Percentiles rank a stretch among this genome's conserved stretches.
These are phyloP conservation scores for Cercophora sp. DNA, from an alignment of 495 filamentous ascomycete genomes.

Conservation along the genomic window DNA sequence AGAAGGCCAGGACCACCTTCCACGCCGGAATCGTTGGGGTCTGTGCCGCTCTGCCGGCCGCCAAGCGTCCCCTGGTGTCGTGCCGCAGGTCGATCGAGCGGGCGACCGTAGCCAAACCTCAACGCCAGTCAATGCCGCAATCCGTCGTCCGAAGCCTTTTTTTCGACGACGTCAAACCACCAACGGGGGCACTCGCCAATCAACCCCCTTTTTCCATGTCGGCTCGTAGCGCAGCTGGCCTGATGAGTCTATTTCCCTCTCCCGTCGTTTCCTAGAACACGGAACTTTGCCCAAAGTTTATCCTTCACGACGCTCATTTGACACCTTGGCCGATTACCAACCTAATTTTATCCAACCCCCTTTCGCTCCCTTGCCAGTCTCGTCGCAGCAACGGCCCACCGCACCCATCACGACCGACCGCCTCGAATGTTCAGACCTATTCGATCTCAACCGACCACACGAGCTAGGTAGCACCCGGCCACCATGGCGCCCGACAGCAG, in stretches of 20 bases:
- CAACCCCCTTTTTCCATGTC: conserved; percentile 16
- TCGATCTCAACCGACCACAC: conserved; percentile 1
- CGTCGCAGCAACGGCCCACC: too few species aligned
- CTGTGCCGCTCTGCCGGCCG: too few species aligned
- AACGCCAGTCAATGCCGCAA: not conserved
- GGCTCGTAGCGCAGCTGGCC: conserved; percentile 20
- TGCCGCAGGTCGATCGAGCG: conserved; percentile 3
- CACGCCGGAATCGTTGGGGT: too few species aligned
- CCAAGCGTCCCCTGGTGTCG: conserved; percentile 10
- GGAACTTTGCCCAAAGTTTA: not conserved
- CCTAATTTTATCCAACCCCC: not conserved
- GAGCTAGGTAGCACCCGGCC: conserved; percentile 16
- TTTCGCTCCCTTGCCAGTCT: not conserved
- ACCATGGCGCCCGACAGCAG: conserved; percentile 43
- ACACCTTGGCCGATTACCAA: not conserved
- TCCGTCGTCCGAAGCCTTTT: not conserved
- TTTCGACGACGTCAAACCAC: not conserved
- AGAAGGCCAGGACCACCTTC: too few species aligned
- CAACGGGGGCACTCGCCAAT: not conserved
- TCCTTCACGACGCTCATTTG: conserved; percentile 18
- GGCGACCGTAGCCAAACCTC: conserved; percentile 10
- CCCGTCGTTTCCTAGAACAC: conserved; percentile 18
- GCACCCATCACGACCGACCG: not conserved
- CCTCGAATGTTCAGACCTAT: conserved; percentile 18
- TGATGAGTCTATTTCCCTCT: conserved; percentile 21